Percentiles rank a stretch among this genome's conserved stretches.
Conservation (phyloP, 495 filamentous ascomycete genomes). For the Penicillium malachiteum region DNA sequence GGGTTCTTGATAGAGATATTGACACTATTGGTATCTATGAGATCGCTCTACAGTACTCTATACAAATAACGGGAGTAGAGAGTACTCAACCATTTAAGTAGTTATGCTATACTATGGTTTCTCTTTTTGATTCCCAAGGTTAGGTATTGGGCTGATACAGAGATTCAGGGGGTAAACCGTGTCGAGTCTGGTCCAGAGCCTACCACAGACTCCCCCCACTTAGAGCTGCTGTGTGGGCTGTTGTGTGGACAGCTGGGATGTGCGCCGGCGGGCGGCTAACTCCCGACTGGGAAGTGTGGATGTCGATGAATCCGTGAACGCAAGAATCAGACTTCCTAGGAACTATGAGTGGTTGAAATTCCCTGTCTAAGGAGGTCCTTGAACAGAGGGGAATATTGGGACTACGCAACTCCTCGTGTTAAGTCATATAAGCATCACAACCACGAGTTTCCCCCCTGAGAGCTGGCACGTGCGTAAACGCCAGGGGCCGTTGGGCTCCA, state of each 20-base stretch:
- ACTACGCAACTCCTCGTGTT: too few species aligned
- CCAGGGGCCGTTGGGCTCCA: slow-evolving; percentile 14
- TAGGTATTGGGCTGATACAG: background rate
- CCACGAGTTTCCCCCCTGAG: background rate
- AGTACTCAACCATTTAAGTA: too few species aligned
- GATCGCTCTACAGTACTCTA: too few species aligned
- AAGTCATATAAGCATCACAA: background rate
- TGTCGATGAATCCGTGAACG: slow-evolving; percentile 14
- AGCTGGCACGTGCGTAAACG: slow-evolving; percentile 9
- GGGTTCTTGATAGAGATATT: too few species aligned
- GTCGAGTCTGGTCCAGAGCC: slow-evolving; percentile 14
- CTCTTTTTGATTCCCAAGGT: background rate
- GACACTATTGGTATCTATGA: too few species aligned
- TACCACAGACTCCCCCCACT: slow-evolving; percentile 18
- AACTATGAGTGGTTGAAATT: too few species aligned
- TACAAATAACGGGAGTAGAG: too few species aligned
- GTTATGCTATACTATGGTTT: background rate
- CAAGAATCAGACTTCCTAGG: background rate
- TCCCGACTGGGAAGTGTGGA: slow-evolving; percentile 13
- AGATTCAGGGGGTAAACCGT: slow-evolving; percentile 32
- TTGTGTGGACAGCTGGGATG: slow-evolving; percentile 11
- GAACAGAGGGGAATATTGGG: too few species aligned
- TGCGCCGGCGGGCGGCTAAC: slow-evolving; percentile 17
- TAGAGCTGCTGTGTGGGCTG: slow-evolving; percentile 23
- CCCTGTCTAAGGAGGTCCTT: too few species aligned